A percentile compares a stretch with the other conserved stretches of the same genome.
Conservation (phyloP, 2,329 filamentous ascomycete species). For the Aureobasidium sp. region DNA sequence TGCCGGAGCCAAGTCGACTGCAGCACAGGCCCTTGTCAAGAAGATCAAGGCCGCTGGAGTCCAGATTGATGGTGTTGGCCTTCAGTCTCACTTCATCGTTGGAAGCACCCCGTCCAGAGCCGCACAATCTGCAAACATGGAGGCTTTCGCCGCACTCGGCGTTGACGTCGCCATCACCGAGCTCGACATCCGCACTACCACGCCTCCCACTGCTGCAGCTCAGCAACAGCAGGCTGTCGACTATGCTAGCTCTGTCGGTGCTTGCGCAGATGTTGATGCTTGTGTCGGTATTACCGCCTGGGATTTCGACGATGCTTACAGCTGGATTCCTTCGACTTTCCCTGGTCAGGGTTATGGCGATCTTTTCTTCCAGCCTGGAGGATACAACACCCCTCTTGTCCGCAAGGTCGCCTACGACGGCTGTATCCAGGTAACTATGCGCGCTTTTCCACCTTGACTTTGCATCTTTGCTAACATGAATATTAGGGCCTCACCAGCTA, state of each 20-base stretch:
- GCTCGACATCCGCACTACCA: slow-evolving; percentile 50
- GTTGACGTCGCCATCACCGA: slow-evolving; percentile 57
- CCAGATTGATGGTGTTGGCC: slow-evolving; percentile 54
- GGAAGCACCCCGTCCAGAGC: slow-evolving; percentile 44
- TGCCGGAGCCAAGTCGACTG: slow-evolving; percentile 40
- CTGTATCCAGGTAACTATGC: slow-evolving; percentile 5
- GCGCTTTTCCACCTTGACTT: background rate
- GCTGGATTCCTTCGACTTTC: slow-evolving; percentile 36
- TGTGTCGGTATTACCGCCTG: slow-evolving; percentile 37
- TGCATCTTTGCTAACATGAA: background rate
- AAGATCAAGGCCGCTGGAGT: slow-evolving; percentile 32
- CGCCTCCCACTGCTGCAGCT: slow-evolving; percentile 39
- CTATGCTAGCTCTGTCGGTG: slow-evolving; percentile 35
- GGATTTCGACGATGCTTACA: slow-evolving; percentile 37
- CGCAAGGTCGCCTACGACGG: slow-evolving; percentile 18
- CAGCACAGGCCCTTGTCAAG: slow-evolving; percentile 31
- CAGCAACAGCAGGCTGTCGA: slow-evolving; percentile 44
- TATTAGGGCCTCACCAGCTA: slow-evolving; percentile 5
- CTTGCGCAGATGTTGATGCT: slow-evolving; percentile 31
- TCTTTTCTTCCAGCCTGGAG: slow-evolving; percentile 23
- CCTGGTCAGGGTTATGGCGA: slow-evolving; percentile 32
- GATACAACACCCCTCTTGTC: slow-evolving; percentile 20
- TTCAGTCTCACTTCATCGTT: slow-evolving; percentile 56
- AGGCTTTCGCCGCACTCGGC: slow-evolving; percentile 45
- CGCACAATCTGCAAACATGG: slow-evolving; percentile 41